phyloP scores from a whole-genome alignment of 768 basidiomycete genomes.

The Macrolepiota dolichaula region DNA sequence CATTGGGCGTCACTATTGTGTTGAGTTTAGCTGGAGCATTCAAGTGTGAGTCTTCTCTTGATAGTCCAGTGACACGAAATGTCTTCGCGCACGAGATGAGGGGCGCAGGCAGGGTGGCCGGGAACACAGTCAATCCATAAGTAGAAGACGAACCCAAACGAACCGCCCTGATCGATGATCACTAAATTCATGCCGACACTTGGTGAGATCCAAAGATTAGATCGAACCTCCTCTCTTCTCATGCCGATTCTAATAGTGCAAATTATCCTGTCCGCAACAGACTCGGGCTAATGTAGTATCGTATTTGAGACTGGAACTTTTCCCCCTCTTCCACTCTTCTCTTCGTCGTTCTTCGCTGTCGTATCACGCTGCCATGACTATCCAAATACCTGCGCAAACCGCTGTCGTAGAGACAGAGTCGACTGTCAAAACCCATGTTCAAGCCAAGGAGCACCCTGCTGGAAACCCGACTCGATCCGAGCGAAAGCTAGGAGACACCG shows the following conservation, averaged over 20 bases:
- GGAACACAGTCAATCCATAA: neutral
- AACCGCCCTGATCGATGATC: neutral
- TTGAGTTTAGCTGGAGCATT: too few species aligned
- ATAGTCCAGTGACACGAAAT: too few species aligned
- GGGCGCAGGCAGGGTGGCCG: neutral
- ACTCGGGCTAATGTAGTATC: neutral
- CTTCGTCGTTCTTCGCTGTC: neutral
- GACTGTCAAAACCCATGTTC: neutral
- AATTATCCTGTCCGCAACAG: neutral
- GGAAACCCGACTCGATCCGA: constrained; percentile 21
- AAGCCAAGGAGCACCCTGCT: neutral
- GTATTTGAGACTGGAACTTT: neutral
- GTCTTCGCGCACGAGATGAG: too few species aligned
- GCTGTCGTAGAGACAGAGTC: neutral
- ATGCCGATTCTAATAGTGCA: neutral
- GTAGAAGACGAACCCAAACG: neutral
- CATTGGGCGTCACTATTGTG: too few species aligned
- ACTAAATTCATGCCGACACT: neutral
- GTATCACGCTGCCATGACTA: neutral
- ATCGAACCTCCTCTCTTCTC: neutral
- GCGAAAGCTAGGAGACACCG: constrained; percentile 68
- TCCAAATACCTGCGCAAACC: neutral
- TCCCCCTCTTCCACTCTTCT: neutral
- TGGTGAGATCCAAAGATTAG: neutral
- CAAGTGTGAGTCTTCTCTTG: too few species aligned